Percentiles rank a stretch among this genome's conserved stretches.
phyloP scores from a whole-genome alignment of 2,329 filamentous ascomycete species.

The Fusarium nodosum region DNA sequence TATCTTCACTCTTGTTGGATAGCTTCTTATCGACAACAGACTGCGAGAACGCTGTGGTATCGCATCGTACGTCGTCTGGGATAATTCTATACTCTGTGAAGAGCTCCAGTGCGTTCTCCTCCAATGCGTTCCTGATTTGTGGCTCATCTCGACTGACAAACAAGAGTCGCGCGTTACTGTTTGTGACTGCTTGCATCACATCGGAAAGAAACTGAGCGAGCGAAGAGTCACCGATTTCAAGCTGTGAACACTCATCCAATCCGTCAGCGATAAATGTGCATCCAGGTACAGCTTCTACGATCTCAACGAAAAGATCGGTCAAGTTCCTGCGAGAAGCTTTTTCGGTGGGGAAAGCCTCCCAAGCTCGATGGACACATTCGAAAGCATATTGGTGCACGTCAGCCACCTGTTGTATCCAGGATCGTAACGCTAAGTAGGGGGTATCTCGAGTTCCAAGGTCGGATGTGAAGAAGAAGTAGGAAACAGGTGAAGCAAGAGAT shows the following conservation, averaged over 20 bases:
- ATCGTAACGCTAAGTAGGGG: conserved; percentile 48
- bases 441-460: conserved; percentile 44
- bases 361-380: background rate
- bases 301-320: conserved; percentile 33
- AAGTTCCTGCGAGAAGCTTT: conserved; percentile 39
- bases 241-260: conserved; percentile 52
- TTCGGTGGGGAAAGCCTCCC: conserved; percentile 40
- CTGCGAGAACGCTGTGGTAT: conserved; percentile 42
- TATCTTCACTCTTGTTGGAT: conserved; percentile 40
- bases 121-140: conserved; percentile 41
- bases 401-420: conserved; percentile 42
- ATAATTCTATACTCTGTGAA: conserved; percentile 21
- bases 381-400: fast-evolving
- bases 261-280: conserved; percentile 52
- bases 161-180: conserved; percentile 39
- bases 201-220: conserved; percentile 37
- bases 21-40: conserved; percentile 51
- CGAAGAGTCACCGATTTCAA: background rate
- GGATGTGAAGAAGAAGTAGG: conserved; percentile 55
- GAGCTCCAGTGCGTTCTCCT: fast-evolving
- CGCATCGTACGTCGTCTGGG: conserved; percentile 41
- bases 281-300: conserved; percentile 25
- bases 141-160: conserved; percentile 48
- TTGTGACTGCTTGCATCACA: conserved; percentile 2
- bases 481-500: background rate